phyloP scores from a whole-genome alignment of 768 basidiomycete genomes.

The Candolleomyces eurysporus region DNA sequence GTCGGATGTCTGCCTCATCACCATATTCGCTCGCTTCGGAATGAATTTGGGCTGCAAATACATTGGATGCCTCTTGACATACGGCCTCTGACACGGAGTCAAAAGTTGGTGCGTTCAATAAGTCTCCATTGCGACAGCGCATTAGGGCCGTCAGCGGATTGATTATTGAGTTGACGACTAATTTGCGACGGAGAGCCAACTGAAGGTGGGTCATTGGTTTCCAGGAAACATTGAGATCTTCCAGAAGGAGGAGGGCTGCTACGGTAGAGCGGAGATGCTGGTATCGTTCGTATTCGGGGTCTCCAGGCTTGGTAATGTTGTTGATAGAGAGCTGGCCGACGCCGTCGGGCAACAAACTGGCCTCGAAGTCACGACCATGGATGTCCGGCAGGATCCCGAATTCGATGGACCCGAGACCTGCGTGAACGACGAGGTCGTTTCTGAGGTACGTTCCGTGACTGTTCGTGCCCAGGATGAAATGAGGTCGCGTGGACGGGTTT shows the following conservation, averaged over 20 bases:
- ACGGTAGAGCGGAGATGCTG: slow-evolving; percentile 66
- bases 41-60: slow-evolving; percentile 53
- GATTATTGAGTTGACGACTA: slow-evolving; percentile 78
- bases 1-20: slow-evolving; percentile 6
- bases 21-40: slow-evolving; percentile 31
- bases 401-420: slow-evolving; percentile 66
- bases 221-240: slow-evolving; percentile 61
- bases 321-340: slow-evolving; percentile 43
- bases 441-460: slow-evolving; percentile 76
- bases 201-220: slow-evolving; percentile 65
- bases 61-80: slow-evolving; percentile 66
- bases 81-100: slow-evolving; percentile 47
- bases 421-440: slow-evolving; percentile 55
- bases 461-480: slow-evolving; percentile 82
- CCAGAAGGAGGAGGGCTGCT: slow-evolving; percentile 54
- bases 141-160: slow-evolving; percentile 86
- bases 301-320: slow-evolving; percentile 46
- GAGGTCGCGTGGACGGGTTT: slow-evolving; percentile 70
- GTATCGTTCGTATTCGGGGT: slow-evolving; percentile 45
- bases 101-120: slow-evolving; percentile 48
- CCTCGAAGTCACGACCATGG: slow-evolving; percentile 61
- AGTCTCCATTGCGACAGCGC: slow-evolving; percentile 75
- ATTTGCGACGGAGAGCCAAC: slow-evolving; percentile 69
- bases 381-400: slow-evolving; percentile 80
- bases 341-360: slow-evolving; percentile 34